Base-by-base conservation (phyloP, 306 rosid genomes). In the Vachellia collinsii region DNA sequence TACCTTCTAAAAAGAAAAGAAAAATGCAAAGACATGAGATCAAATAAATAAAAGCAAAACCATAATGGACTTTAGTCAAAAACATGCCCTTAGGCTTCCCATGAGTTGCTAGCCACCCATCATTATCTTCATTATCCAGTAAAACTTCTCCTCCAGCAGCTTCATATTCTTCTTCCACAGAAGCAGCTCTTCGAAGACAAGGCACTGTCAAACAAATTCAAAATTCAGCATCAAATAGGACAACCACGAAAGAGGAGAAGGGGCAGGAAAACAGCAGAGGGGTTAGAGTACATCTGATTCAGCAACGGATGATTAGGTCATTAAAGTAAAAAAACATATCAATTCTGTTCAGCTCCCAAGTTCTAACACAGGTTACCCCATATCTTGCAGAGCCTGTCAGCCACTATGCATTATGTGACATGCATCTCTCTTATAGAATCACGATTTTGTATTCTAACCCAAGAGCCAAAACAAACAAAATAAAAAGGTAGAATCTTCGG, bases 51-150 rank as follows among this genome's bases (percentile, higher is more conserved):
- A 69, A 29, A 13, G 4, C 61, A 68, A 38, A 65, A 68, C 9
- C 69, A 29, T 19, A 48, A 70, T 7, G 19, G 79, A 7, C 61
- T 42, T 42, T 29, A 70, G 42, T 75, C 34, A 80, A 68, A 68
- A 53, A 75, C 75, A 16, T 64, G 90, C 97, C 98, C 85, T 90
- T 95, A 25, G 99, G 99, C 86, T 88, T 91, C 76, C 99, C 97
- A 46, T 95, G 99, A 66, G 98, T 93, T 71, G 99, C 99, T 84
- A 95, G 81, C 99, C 99, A 95, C 48, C 99, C 99, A 83, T 95
- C 97, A 76, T 89, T 88, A 71, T 94, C 99, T 84, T 93, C 99
- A 70, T 90, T 88, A 76, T 95, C 99, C 75, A 95, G 87, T 71
- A 95, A 88, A 88, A 95, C 92, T 85, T 93, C 99, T 74, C 90